Evolutionary conservation across 2,329 filamentous ascomycete genomes (phyloP).

Genomic region (Ophiocordyceps camponoti-leonardi): DNA sequence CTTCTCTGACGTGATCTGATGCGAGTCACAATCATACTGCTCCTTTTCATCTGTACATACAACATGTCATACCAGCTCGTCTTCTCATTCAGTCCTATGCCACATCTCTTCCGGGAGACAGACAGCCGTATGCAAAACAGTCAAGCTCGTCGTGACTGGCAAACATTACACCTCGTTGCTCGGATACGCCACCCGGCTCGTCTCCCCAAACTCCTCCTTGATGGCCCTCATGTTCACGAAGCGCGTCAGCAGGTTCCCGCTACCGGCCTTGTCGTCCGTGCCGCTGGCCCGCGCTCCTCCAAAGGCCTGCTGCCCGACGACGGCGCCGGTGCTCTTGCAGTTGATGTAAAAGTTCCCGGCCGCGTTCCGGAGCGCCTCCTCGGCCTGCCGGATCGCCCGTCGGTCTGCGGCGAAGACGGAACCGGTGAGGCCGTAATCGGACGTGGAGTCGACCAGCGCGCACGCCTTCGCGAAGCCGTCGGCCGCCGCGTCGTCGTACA

Average conservation of each 20-base stretch:
- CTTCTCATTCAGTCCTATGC: too few species aligned
- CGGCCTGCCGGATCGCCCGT: slow-evolving; percentile 45
- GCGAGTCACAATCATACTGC: too few species aligned
- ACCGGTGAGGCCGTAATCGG: slow-evolving; percentile 64
- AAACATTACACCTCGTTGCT: slow-evolving; percentile 55
- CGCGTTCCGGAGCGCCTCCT: slow-evolving; percentile 52
- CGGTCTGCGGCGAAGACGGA: slow-evolving; percentile 59
- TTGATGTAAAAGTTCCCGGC: slow-evolving; percentile 81
- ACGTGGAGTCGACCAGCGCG: slow-evolving; percentile 50
- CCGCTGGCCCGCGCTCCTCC: slow-evolving; percentile 51
- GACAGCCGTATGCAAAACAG: too few species aligned
- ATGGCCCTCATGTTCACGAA: slow-evolving; percentile 52
- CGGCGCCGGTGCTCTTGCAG: slow-evolving; percentile 61
- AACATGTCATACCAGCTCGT: too few species aligned
- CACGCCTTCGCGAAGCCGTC: slow-evolving; percentile 42
- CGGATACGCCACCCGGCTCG: slow-evolving; percentile 47
- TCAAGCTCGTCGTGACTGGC: too few species aligned
- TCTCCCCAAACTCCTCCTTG: slow-evolving; percentile 59
- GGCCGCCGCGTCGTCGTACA: slow-evolving; percentile 53
- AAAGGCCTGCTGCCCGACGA: slow-evolving; percentile 58
- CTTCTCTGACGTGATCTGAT: too few species aligned
- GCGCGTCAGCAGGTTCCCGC: slow-evolving; percentile 41
- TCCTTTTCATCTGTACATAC: too few species aligned
- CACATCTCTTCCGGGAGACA: too few species aligned
- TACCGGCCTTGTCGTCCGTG: slow-evolving; percentile 60